Percentiles rank a stretch among this genome's conserved stretches.
Evolutionary conservation across 257 asterid species (phyloP).

Genomic region (Gynochthodes officinalis): DNA sequence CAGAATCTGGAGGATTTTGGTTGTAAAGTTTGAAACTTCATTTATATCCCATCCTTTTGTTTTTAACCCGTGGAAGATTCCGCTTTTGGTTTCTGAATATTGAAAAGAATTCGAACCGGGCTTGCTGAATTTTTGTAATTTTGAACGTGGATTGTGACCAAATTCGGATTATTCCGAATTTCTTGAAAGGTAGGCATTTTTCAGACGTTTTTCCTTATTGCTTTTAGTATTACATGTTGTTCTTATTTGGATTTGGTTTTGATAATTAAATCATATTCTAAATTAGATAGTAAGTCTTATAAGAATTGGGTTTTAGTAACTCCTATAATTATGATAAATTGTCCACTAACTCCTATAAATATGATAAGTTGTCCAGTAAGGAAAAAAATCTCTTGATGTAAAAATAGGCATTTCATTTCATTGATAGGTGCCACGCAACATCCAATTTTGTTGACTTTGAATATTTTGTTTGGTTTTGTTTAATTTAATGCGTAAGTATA

Average conservation of each 20-base stretch:
- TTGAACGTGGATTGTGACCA: neutral
- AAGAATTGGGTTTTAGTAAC: too few species aligned
- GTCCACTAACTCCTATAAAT: too few species aligned
- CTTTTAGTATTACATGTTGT: neutral
- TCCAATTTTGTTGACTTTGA: too few species aligned
- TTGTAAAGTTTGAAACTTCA: neutral
- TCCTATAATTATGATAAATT: too few species aligned
- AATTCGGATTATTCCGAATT: neutral
- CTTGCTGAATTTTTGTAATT: slow-evolving; percentile 9
- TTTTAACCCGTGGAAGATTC: neutral
- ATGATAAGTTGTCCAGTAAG: too few species aligned
- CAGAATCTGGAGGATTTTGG: slow-evolving; percentile 11
- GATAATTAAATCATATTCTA: too few species aligned
- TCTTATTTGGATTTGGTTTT: neutral
- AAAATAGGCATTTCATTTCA: too few species aligned
- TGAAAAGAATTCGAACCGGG: neutral
- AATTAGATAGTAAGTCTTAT: too few species aligned
- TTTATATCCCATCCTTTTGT: neutral
- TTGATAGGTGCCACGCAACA: too few species aligned
- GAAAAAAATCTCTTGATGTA: too few species aligned
- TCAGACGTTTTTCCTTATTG: neutral
- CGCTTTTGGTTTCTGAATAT: neutral
- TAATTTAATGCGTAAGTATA: neutral
- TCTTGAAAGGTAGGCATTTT: slow-evolving; percentile 8
- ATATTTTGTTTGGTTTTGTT: neutral